Evolutionary conservation across 2,329 filamentous ascomycete genomes (phyloP), one percentile per base, ranked within the genome.

Genomic region (Penicillium hesseltinei): DNA sequence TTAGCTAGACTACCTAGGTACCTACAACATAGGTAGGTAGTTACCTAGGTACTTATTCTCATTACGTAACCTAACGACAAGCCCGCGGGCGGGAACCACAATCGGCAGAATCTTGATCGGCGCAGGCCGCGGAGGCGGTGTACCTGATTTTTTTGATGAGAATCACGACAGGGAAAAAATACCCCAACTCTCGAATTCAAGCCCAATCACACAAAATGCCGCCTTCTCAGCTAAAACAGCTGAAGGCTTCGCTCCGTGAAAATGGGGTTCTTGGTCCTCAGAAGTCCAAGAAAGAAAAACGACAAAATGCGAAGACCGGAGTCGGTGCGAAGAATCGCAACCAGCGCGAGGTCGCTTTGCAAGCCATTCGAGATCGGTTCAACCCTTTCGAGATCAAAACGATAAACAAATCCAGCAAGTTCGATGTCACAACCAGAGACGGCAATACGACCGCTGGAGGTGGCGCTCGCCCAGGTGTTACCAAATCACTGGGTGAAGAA

Each of bases 351-450:
- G 88, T 86, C 55, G 90, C 92, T 17, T 82, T 99, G 61, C 87
- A 90, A 66, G 86, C 85, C 56, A 97, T 99, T 72, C 89, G 94
- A 71, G 92, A 97, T 70, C 89, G 92, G 66, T 97, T 97, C 84
- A 99, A 99, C 73, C 94, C 94, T 0, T 99, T 99, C 76, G 94
- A 99, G 71, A 85, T 96, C 73, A 95, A 95, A 76, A 86, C 89
- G 57, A 86, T 88, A 40, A 82, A 87, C 1, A 84, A 88, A 58
- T 89, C 88, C 0, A 87, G 87, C 56, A 97, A 97, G 69, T 96
- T 96, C 63, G 87, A 93, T 43, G 88, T 92, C 44, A 92, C 90
- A 0, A 92, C 83, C 52, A 85, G 84, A 62, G 84, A 84, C 57
- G 66, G 62, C 0, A 63, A 62, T 29, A 81, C 84, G 13, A 76